Evolutionary conservation across 257 asterid species (phyloP).

Genomic region (Cordia subcordata): DNA sequence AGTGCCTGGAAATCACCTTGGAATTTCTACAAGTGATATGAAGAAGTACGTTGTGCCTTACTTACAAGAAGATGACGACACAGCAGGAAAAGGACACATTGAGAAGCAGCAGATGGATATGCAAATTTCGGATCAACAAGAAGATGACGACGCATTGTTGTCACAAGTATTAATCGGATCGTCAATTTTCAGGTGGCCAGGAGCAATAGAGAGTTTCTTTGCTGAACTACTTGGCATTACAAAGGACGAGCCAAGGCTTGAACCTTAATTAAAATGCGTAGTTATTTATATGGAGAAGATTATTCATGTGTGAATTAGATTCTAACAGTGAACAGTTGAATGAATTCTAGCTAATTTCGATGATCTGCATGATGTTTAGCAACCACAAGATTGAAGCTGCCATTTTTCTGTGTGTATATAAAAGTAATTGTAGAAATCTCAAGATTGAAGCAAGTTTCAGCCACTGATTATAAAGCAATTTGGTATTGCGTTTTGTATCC

Average conservation of each 20-base stretch:
- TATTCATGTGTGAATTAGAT: background rate
- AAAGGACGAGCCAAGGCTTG: background rate
- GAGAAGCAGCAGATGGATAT: background rate
- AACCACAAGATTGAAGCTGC: too few species aligned
- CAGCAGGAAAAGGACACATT: background rate
- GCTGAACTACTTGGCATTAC: constrained; percentile 1
- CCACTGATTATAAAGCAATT: too few species aligned
- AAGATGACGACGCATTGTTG: background rate
- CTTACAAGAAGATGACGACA: background rate
- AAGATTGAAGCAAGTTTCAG: too few species aligned
- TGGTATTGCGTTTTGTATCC: too few species aligned
- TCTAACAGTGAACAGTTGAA: background rate
- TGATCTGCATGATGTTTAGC: background rate
- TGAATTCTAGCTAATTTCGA: background rate
- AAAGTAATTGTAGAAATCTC: too few species aligned
- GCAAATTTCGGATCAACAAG: background rate
- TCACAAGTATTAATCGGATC: background rate
- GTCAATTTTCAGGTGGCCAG: constrained; percentile 1
- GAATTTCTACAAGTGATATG: constrained; percentile 15
- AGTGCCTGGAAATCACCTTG: constrained; percentile 20
- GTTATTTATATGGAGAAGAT: background rate
- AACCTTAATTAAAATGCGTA: background rate
- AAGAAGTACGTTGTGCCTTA: constrained; percentile 19
- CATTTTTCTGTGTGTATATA: too few species aligned
- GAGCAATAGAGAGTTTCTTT: constrained; percentile 5